Conservation (phyloP, 345 rosid genomes). For the Brassica napus region DNA sequence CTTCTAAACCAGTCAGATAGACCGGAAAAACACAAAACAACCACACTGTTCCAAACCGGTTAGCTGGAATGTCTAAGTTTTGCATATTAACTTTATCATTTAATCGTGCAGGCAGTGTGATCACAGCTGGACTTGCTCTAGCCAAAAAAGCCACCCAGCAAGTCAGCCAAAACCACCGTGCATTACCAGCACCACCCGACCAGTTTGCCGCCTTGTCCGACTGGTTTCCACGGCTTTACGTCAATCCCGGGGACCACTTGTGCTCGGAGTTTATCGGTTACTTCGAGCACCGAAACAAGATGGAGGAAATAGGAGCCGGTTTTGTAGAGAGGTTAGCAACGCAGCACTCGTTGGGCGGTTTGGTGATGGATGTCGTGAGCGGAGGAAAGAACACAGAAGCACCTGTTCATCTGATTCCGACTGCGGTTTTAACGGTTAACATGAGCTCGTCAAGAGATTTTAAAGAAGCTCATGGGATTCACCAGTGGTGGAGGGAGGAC, state of each 20-base stretch:
- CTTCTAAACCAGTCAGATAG: neutral
- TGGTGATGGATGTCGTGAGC: constrained; percentile 50
- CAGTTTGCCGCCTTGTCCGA: constrained; percentile 55
- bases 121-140: constrained; percentile 82
- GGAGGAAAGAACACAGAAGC: constrained; percentile 57
- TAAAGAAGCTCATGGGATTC: constrained; percentile 83
- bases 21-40: neutral
- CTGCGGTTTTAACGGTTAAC: constrained; percentile 62
- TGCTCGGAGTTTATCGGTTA: constrained; percentile 85
- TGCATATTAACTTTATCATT: neutral
- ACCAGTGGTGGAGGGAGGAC: constrained; percentile 90
- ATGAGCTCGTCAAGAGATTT: constrained; percentile 46
- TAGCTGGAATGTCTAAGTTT: neutral
- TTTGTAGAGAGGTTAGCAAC: constrained; percentile 69
- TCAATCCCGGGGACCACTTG: constrained; percentile 65
- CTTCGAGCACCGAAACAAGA: constrained; percentile 81
- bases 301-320: constrained; percentile 85
- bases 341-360: constrained; percentile 65
- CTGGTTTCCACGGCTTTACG: constrained; percentile 67
- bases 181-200: constrained; percentile 50
- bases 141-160: constrained; percentile 51
- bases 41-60: neutral
- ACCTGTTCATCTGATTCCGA: constrained; percentile 77
- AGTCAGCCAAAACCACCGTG: constrained; percentile 43
- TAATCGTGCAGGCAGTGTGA: constrained; percentile 54